These are phyloP conservation scores for Colletotrichum karsti DNA, from an alignment of 2,329 filamentous ascomycete genomes.

Conservation along the genomic window DNA sequence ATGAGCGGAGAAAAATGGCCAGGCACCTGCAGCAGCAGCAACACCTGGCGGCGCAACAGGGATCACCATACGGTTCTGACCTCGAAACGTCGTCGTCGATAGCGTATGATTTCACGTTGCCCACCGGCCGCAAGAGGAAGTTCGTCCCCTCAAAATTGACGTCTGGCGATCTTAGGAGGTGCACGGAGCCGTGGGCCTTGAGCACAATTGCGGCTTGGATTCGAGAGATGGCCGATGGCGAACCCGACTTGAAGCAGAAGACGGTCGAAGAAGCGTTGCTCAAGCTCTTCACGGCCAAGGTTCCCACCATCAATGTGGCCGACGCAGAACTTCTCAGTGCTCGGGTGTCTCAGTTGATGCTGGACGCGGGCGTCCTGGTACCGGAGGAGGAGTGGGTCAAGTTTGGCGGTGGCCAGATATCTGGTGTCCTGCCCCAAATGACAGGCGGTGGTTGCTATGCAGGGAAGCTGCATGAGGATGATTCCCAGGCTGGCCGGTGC, in stretches of 20 bases:
- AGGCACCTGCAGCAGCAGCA: constrained; percentile 64
- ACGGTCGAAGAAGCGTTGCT: constrained; percentile 89
- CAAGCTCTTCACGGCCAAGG: constrained; percentile 90
- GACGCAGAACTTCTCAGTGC: constrained; percentile 90
- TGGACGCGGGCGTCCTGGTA: constrained; percentile 78
- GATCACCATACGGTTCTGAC: constrained; percentile 60
- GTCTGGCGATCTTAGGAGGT: constrained; percentile 82
- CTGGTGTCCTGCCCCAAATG: constrained; percentile 92
- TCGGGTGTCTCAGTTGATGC: constrained; percentile 82
- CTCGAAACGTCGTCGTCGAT: constrained; percentile 61
- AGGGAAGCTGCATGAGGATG: constrained; percentile 78
- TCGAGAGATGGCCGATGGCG: constrained; percentile 87
- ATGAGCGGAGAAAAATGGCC: constrained; percentile 66
- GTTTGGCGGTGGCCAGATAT: constrained; percentile 81
- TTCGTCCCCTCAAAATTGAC: constrained; percentile 89
- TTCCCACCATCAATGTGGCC: constrained; percentile 97
- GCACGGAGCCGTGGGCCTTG: constrained; percentile 90
- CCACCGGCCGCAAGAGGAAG: constrained; percentile 79
- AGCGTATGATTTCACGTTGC: constrained; percentile 83
- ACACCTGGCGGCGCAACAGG: constrained; percentile 58
- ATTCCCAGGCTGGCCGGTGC: constrained; percentile 75
- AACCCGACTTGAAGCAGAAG: constrained; percentile 85
- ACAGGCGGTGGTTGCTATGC: constrained; percentile 93
- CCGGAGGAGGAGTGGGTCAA: constrained; percentile 98
- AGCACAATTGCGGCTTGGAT: constrained; percentile 90